phyloP scores from a whole-genome alignment of 2,329 filamentous ascomycete species.

The Aspergillus sp. region DNA sequence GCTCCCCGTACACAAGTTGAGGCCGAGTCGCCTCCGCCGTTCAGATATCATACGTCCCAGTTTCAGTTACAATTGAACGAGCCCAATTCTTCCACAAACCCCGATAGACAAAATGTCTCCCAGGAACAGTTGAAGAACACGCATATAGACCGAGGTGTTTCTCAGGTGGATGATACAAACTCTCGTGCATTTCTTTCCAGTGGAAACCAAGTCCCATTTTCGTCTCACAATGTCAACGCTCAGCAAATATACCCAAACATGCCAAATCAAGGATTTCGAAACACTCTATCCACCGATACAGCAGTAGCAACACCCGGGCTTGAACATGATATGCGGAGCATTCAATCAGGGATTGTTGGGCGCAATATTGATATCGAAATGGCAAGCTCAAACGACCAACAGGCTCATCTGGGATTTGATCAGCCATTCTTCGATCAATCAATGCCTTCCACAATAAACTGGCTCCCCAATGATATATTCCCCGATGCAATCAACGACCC shows the following conservation, averaged over 20 bases:
- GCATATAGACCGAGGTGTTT: not conserved
- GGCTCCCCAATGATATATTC: constrained; percentile 30
- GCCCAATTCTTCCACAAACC: not conserved
- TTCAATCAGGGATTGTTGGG: constrained; percentile 5
- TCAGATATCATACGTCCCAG: constrained; percentile 13
- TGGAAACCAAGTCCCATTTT: too few relatives aligned
- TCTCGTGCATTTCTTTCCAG: too few relatives aligned
- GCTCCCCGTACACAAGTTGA: not conserved
- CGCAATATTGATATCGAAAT: constrained; percentile 15
- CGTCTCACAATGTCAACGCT: too few relatives aligned
- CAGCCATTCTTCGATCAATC: constrained; percentile 21
- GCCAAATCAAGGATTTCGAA: constrained; percentile 5
- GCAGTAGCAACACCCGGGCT: constrained; percentile 1
- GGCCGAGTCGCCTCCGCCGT: constrained; percentile 2
- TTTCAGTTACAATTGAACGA: constrained; percentile 17
- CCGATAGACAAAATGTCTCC: too few relatives aligned
- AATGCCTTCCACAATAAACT: constrained; percentile 28
- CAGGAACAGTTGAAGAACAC: not conserved
- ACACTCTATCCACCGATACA: constrained; percentile 3
- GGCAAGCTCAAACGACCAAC: constrained; percentile 10
- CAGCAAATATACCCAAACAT: constrained; percentile 8
- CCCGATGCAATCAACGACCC: constrained; percentile 11
- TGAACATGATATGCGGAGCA: constrained; percentile 5
- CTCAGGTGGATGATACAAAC: too few relatives aligned
- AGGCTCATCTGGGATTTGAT: constrained; percentile 18